Base-by-base conservation (phyloP, 805 yeast species). In the Ogataea pignaliae region DNA sequence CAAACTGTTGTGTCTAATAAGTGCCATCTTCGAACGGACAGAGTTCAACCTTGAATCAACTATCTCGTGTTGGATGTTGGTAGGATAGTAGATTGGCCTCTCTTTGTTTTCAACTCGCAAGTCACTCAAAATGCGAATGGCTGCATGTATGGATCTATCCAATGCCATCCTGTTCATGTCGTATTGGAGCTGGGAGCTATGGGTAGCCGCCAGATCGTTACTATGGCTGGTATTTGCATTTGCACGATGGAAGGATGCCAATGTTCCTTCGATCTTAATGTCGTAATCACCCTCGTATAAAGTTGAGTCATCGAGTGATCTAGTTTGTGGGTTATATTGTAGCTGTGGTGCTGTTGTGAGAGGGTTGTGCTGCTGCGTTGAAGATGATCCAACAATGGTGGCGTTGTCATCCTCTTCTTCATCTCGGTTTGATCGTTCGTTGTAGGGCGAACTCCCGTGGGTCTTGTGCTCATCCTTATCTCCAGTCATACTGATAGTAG, bases 161-260 rank as follows among this genome's bases (percentile, higher is more conserved):
- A 90, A 68, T 1, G 83, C 73, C 0, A 79, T 68, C 43, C 85
- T 75, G 66, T 83, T 82, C 53, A 83, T 81, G 58, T 88, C 88
- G 61, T 85, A 91, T 48, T 79, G 85, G 44, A 84, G 65, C 58
- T 90, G 96, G 46, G 81, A 79, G 29, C 84, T 60, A 41, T 88
- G 83, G 1, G 83, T 70, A 37, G 47, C 42, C 1, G 48, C 56
- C 9, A 55, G 45, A 18, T 55, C 52, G 2, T 72, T 68, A 16
- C 26, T 41, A 21, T 40, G 26, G 17, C 47, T 72, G 55, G 26
- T n/a, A 29, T 29, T 40, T 3, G 38, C 17, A 28, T 34, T 36
- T 12, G 33, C 18, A 34, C 41, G 14, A n/a, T 42, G 44, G 16
- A 59, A 36, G 15, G 48, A 46, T 1, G 54, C 51, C 9, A 43